These are phyloP conservation scores for Kwoniella shivajii DNA, from an alignment of 1,284 basidiomycete genomes.

Conservation along the genomic window DNA sequence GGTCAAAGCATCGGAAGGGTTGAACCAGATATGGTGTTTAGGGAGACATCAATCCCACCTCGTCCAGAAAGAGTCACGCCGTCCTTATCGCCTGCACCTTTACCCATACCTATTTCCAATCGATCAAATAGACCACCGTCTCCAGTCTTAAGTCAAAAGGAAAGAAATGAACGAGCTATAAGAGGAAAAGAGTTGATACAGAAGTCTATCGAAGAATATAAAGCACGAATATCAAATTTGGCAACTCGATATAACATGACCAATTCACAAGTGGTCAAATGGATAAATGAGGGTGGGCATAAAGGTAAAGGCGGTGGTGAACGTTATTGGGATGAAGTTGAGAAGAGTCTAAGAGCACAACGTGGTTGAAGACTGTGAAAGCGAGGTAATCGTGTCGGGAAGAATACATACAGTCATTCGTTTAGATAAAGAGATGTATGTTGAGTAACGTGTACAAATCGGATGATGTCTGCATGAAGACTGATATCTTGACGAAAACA, in stretches of 20 bases:
- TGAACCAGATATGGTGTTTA: constrained; percentile 11
- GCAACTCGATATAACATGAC: constrained; percentile 18
- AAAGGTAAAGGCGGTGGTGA: constrained; percentile 4
- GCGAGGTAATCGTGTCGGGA: no score
- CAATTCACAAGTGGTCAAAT: constrained; percentile 10
- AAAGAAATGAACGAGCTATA: constrained; percentile 8
- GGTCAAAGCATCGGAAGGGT: neutral
- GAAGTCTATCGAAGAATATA: constrained; percentile 19
- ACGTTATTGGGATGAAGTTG: constrained; percentile 26
- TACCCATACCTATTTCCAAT: neutral
- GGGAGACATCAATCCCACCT: constrained; percentile 12
- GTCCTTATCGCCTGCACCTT: neutral
- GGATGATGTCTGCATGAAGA: no score
- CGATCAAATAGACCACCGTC: neutral
- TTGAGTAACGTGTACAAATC: no score
- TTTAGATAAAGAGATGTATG: no score
- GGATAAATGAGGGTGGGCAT: constrained; percentile 11
- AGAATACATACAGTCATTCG: no score
- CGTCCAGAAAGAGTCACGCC: constrained; percentile 7
- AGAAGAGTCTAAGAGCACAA: constrained; percentile 10
- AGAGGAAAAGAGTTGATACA: constrained; percentile 16
- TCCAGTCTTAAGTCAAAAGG: neutral
- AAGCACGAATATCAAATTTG: constrained; percentile 12
- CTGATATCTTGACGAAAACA: no score
- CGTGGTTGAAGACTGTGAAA: neutral